phyloP scores from a whole-genome alignment of 139 green algal genomes.

The Desmodesmus armatus region DNA sequence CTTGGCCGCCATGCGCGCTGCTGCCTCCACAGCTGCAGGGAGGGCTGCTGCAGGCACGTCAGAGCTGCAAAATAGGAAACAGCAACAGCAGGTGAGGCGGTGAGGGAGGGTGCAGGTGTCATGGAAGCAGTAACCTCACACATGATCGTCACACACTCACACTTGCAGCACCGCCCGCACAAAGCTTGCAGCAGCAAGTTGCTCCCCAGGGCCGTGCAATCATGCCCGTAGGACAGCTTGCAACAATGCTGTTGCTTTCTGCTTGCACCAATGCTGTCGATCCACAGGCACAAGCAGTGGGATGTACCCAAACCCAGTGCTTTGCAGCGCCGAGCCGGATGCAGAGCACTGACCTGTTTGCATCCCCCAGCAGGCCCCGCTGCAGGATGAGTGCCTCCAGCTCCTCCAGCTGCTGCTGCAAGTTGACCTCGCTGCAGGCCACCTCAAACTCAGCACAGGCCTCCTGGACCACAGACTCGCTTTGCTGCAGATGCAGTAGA shows the following conservation, averaged over 20 bases:
- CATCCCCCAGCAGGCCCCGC: conserved; percentile 14
- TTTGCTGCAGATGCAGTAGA: conserved; percentile 25
- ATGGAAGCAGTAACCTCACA: too few relatives aligned
- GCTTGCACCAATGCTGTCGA: not conserved
- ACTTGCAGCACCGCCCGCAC: too few relatives aligned
- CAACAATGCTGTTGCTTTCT: not conserved
- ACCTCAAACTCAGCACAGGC: conserved; percentile 23
- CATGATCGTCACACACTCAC: too few relatives aligned
- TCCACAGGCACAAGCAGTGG: too few relatives aligned
- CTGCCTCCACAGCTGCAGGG: conserved; percentile 17
- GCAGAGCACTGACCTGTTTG: not conserved
- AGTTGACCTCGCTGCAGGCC: conserved; percentile 3
- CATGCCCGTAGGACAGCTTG: too few relatives aligned
- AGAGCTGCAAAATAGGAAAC: too few relatives aligned
- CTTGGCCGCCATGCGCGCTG: conserved; percentile 35
- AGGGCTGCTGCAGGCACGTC: not conserved
- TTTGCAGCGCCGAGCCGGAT: too few relatives aligned
- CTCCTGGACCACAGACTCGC: conserved; percentile 15
- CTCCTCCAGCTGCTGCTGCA: conserved; percentile 45
- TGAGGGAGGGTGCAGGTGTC: too few relatives aligned
- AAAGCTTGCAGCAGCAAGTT: too few relatives aligned
- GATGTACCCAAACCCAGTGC: too few relatives aligned
- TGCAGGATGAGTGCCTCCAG: conserved; percentile 22
- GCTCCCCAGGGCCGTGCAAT: too few relatives aligned
- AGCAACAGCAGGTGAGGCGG: too few relatives aligned